phyloP scores from a whole-genome alignment of 2,329 filamentous ascomycete species.

The Sporothrix globosa region DNA sequence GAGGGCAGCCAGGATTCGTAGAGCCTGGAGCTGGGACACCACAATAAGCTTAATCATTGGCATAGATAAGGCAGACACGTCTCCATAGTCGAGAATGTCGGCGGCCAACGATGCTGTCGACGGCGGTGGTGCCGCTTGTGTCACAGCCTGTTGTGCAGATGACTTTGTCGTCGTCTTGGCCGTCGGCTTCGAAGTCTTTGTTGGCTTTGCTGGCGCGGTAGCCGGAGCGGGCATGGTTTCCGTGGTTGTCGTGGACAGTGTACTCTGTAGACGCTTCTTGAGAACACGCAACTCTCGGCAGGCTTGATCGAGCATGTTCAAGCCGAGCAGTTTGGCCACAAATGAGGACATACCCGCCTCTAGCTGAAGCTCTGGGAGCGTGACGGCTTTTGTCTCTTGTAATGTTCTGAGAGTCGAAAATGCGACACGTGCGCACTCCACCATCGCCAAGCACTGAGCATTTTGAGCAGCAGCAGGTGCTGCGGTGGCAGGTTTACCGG shows the following conservation, averaged over 20 bases:
- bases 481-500: constrained; percentile 33
- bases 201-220: constrained; percentile 32
- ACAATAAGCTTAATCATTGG: constrained; percentile 60
- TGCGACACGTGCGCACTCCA: constrained; percentile 70
- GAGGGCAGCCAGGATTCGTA: constrained; percentile 64
- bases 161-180: constrained; percentile 26
- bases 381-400: constrained; percentile 57
- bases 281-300: constrained; percentile 68
- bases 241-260: constrained; percentile 29
- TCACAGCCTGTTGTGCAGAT: constrained; percentile 46
- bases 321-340: constrained; percentile 64
- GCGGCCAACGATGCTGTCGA: constrained; percentile 39
- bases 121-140: background rate
- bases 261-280: constrained; percentile 63
- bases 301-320: constrained; percentile 69
- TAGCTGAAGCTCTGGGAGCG: constrained; percentile 66
- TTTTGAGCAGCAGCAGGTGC: background rate
- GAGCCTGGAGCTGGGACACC: constrained; percentile 64
- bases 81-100: constrained; percentile 65
- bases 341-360: constrained; percentile 75
- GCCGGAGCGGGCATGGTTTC: background rate
- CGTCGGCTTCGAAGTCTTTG: constrained; percentile 45
- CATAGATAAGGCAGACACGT: constrained; percentile 45
- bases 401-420: constrained; percentile 66
- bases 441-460: constrained; percentile 56